Conservation (phyloP, 495 filamentous ascomycete genomes). For the Bryoglossum gracile region DNA sequence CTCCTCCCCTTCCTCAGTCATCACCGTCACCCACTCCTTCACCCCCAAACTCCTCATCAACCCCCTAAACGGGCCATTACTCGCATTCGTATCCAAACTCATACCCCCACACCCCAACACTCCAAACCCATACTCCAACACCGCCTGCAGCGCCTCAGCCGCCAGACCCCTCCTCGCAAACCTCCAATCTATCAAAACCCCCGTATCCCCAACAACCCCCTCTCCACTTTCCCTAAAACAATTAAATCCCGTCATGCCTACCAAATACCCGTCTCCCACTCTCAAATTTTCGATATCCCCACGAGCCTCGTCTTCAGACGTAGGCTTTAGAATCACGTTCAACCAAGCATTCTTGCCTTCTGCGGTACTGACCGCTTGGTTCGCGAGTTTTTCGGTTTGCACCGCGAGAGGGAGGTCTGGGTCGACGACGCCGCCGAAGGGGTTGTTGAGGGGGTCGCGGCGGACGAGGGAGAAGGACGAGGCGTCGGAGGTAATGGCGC, state of each 20-base stretch:
- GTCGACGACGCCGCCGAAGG: constrained; percentile 9
- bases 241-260: constrained; percentile 13
- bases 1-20: background rate
- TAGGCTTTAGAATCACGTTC: constrained; percentile 1
- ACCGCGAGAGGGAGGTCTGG: background rate
- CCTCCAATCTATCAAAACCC: constrained; percentile 5
- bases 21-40: background rate
- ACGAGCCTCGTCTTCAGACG: background rate
- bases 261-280: constrained; percentile 1
- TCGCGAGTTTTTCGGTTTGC: background rate
- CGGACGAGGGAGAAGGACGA: background rate
- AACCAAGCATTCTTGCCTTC: constrained; percentile 10
- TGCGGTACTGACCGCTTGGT: background rate
- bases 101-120: constrained; percentile 2
- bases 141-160: constrained; percentile 3
- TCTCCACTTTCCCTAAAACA: background rate
- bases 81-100: background rate
- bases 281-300: background rate
- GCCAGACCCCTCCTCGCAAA: constrained; percentile 7
- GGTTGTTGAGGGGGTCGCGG: constrained; percentile 5
- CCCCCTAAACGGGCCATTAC: constrained; percentile 4
- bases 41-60: constrained; percentile 10
- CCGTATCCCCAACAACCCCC: constrained; percentile 2
- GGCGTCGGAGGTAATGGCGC: constrained; percentile 4
- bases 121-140: constrained; percentile 10